Evolutionary conservation across 2,329 filamentous ascomycete genomes (phyloP), one percentile per base, ranked within the genome.

Genomic region (Penicillium sp.): DNA sequence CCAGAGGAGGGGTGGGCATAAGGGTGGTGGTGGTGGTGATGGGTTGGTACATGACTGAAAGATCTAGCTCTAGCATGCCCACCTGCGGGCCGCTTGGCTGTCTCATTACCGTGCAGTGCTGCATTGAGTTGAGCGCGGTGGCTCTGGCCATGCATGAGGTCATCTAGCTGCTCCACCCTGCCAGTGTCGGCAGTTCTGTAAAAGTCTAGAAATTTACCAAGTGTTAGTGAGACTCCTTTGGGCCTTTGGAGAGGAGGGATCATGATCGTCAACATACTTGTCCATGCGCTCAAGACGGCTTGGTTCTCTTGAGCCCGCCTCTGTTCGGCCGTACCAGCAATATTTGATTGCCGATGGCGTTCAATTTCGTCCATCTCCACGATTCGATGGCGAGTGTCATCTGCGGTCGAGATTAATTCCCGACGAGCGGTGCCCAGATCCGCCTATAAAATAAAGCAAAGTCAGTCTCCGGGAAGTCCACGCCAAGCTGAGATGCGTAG

Each of bases 361-460:
- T 77, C 74, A 19, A 79, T 65, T 22, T 71, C 65, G 55, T 68
- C 55, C 8, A 71, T 33, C 13, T 55, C 56, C 26, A 68, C 43
- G 8, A 48, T 40, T 22, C 62, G 60, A 14, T 58, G 62, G 26
- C 54, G 65, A 28, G 33, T 55, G 13, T 61, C 48, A 51, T 77
- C 76, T 4, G 54, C 58, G 6, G 76, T 77, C 8, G 75, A 76
- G 33, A 79, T 71, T 45, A 69, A 59, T 52, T 79, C 75, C 13
- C 77, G 71, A 38, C 75, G 72, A 8, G 67, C 69, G 10, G 70
- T 72, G 3, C 77, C 76, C n/a, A 80, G 59, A 62, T 79, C 77
- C 6, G 67, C 71, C 77, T 79, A 55, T 61, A 46, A 16, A 58
- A 22, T 22, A 48, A 28, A 11, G 30, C 37, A 49, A 33, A 56